These are phyloP conservation scores for Peribolospora baueri DNA, from an alignment of 768 basidiomycete species.

Conservation along the genomic window DNA sequence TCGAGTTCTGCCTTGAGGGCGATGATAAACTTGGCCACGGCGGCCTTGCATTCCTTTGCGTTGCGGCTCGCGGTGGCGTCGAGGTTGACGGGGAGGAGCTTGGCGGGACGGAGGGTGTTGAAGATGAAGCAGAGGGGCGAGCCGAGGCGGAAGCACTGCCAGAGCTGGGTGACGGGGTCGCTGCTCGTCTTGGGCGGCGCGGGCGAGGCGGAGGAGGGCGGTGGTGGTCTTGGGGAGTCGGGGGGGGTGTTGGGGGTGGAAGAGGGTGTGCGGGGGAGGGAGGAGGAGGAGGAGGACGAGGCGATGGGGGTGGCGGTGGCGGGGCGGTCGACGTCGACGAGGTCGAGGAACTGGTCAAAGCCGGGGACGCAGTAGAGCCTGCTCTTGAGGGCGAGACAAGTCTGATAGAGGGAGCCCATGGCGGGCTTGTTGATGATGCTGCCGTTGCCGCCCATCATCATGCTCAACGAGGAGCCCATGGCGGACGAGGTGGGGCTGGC, in stretches of 20 bases:
- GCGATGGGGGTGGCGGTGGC: background rate
- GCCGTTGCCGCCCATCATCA: background rate
- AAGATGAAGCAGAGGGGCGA: constrained; percentile 86
- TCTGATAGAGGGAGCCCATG: constrained; percentile 12
- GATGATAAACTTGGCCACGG: constrained; percentile 78
- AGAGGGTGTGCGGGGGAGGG: background rate
- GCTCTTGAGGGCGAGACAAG: constrained; percentile 8
- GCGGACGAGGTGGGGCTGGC: background rate
- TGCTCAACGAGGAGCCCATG: background rate
- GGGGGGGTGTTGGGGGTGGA: background rate
- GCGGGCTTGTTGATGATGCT: constrained; percentile 10
- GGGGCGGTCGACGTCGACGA: background rate
- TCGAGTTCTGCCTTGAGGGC: constrained; percentile 37
- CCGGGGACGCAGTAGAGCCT: constrained; percentile 10
- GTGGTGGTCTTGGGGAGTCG: background rate
- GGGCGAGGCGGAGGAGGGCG: background rate
- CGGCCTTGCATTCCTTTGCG: constrained; percentile 56
- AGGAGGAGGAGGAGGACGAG: background rate
- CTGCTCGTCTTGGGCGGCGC: constrained; percentile 23
- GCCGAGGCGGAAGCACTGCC: constrained; percentile 81
- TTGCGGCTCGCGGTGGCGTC: constrained; percentile 39
- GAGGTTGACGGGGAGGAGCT: constrained; percentile 36
- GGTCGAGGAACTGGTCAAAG: constrained; percentile 11
- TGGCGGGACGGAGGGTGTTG: constrained; percentile 40
- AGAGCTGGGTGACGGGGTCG: constrained; percentile 81